Evolutionary conservation across 2,329 filamentous ascomycete species (phyloP), one percentile per base, ranked within the genome.

Genomic region (Davidsoniella virescens): DNA sequence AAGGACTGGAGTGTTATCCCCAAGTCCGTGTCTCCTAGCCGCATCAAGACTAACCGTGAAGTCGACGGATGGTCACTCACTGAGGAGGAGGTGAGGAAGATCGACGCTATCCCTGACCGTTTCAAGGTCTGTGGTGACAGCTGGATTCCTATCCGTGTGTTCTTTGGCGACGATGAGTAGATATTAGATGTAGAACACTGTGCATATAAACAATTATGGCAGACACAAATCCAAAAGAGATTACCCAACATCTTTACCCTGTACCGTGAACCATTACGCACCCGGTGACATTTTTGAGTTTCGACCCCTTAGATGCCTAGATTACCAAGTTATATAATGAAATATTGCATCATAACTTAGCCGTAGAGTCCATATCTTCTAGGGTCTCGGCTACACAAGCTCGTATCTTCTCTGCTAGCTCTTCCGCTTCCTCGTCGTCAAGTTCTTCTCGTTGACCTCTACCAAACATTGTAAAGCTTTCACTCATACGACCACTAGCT

Each of bases 1-100:
- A 80, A 87, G 61, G 85, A 82, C 53, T 86, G 81, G 70, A 83
- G 78, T 56, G 85, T 94, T 48, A 87, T 94, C 59, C 86, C 86
- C 59, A 94, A 94, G 74, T 83, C 76, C 48, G 82, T 88, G 52
- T 87, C 76, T 56, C 74, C 78, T 57, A 70, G 70, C 49, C 76
- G 86, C 40, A 87, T 94, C 59, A 71, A 83, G 65, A 75, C 69
- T 55, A 93, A 94, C 72, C 85, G 79, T 58, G 75, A 82, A 39
- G 61, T 85, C 48, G 76, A 87, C 63, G 84, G 81, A 49, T 90
- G 80, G 78, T 70, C 76, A 53, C 67, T 93, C 64, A 80, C 75
- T 3, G 72, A 74, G 3, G 84, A 85, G 44, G 86, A 94, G 68
- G 64, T 90, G 47, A 70, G 73, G 58, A 69, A 75, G 64, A 70